Conservation (phyloP, 108 stramenopile genomes). For the Skeletonema tropicum region DNA sequence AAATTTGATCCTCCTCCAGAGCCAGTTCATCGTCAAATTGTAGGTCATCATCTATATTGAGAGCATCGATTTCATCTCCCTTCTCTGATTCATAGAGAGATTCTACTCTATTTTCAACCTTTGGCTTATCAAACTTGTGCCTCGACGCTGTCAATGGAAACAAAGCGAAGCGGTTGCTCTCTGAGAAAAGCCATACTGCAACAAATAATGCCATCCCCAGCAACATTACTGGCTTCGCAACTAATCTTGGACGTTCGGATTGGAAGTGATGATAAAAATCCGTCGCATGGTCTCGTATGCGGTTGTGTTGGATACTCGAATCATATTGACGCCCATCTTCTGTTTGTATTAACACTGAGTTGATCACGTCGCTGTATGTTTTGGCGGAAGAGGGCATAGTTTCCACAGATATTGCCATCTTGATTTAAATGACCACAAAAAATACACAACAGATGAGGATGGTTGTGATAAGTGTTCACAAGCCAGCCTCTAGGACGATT, state of each 20-base stretch:
- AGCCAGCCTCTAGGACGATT: background rate
- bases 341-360: conserved; percentile 3
- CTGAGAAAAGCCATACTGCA: background rate
- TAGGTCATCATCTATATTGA: background rate
- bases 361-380: background rate
- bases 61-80: background rate
- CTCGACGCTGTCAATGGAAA: background rate
- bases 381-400: background rate
- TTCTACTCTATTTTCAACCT: background rate
- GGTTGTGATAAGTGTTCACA: background rate
- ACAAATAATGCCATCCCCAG: background rate
- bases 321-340: background rate
- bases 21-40: background rate
- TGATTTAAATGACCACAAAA: background rate
- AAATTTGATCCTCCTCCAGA: background rate
- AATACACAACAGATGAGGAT: background rate
- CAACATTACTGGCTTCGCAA: background rate
- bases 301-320: background rate
- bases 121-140: conserved; percentile 1
- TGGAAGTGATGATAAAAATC: background rate
- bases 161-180: background rate
- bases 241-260: background rate
- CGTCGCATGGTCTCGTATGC: background rate
- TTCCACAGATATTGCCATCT: background rate
- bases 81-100: background rate